Conservation (phyloP, 345 rosid species). For the Trapa bicornis region DNA sequence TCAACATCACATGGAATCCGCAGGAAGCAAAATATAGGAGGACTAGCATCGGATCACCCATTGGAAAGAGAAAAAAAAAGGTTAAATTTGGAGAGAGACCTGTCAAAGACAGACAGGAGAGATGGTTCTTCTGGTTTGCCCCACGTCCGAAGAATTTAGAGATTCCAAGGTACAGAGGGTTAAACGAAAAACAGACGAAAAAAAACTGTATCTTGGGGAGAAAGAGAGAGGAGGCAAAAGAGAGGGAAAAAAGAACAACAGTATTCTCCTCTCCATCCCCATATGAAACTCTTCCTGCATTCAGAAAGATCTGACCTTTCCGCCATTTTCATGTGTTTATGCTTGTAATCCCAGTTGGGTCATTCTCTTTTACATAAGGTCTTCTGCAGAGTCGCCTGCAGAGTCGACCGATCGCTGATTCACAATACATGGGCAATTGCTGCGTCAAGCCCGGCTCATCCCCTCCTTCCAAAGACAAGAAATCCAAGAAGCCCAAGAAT, state of each 20-base stretch:
- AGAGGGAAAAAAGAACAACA: not conserved
- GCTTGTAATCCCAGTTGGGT: not conserved
- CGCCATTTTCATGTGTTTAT: not conserved
- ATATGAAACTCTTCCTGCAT: not conserved
- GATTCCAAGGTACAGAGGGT: not conserved
- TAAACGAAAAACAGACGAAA: not conserved
- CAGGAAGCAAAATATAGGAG: not conserved
- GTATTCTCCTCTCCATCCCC: not conserved
- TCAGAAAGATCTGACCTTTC: not conserved
- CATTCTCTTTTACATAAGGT: not conserved
- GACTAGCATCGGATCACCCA: not conserved
- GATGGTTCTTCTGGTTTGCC: not conserved
- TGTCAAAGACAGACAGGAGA: not conserved
- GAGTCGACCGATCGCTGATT: not conserved
- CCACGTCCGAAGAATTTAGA: not conserved
- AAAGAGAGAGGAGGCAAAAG: not conserved
- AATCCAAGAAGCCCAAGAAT: slow-evolving; percentile 29
- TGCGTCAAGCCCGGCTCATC: slow-evolving; percentile 44
- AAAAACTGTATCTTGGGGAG: not conserved
- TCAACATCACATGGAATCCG: not conserved
- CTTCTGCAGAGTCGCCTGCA: not conserved
- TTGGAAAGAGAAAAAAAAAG: no score
- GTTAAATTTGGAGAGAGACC: not conserved
- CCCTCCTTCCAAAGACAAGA: slow-evolving; percentile 19
- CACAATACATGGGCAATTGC: slow-evolving; percentile 59